Base-by-base conservation (phyloP, 2,329 filamentous ascomycete species). In the Ascochyta rabiei region DNA sequence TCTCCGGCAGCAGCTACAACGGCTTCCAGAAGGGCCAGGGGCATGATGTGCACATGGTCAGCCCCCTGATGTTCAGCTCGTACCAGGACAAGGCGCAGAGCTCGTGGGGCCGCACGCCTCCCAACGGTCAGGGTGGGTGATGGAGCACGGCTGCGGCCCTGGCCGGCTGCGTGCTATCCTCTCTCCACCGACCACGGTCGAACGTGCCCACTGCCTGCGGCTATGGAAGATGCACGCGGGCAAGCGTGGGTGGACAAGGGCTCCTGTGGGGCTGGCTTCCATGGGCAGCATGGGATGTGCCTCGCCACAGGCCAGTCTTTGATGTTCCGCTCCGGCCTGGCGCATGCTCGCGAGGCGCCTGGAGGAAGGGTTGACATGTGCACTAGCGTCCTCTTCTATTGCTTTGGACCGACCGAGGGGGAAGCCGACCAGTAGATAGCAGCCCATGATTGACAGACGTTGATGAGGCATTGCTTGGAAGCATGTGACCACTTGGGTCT, bases 51-150 rank as follows among this genome's bases (percentile, higher is more conserved):
- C 71, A 67, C 38, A 70, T 77, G 62, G 70, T 69, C 7, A 79
- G 75, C 54, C 76, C 77, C 8, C 48, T 79, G 28, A 64, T 79
- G 6, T 80, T 79, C 56, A 74, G 74, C 54, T 72, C 74, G 5
- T 80, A 73, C 47, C 56, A 67, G 28, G 64, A 70, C 16, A 58
- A 60, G 28, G 61, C 57, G 7, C 62, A 65, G n/a, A 72, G 67
- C 46, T 69, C 69, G 1, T 75, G 70, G 61, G 64, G 67, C n/a
- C 71, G 67, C 15, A 74, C 70, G 12, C 71, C 73, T 5, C 69
- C 72, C 1, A 73, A 74, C 50, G 73, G 73, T 42, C 73, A 75
- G 59, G 73, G 65, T 45, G 73, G 73, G 59, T 76, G 73, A 76
- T 71, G 10, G 24, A 43, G 16, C 1, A 16, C 8, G 31, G 34